phyloP scores from a whole-genome alignment of 2,329 filamentous ascomycete species.

The Capronia coronata region DNA sequence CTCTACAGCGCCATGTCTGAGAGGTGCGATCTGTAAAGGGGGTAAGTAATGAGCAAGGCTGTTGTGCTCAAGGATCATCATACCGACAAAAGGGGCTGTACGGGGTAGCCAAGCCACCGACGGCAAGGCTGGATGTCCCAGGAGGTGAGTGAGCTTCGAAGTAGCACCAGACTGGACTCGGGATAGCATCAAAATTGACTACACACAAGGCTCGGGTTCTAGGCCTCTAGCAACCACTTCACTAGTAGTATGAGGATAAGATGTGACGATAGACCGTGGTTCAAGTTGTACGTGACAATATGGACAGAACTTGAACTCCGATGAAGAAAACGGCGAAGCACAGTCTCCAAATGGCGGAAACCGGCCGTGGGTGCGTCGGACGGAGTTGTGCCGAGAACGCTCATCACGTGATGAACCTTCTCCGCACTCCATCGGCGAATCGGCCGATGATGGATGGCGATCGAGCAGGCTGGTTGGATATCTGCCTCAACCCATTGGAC shows the following conservation, averaged over 20 bases:
- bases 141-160: background rate
- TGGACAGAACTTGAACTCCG: slow-evolving; percentile 2
- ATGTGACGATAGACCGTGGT: background rate
- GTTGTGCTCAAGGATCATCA: background rate
- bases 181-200: slow-evolving; percentile 11
- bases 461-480: background rate
- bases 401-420: background rate
- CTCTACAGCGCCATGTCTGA: slow-evolving; percentile 6
- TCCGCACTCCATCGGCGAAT: background rate
- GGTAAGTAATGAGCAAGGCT: slow-evolving; percentile 3
- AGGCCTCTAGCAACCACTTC: background rate
- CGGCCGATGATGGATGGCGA: background rate
- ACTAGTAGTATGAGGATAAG: background rate
- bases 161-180: slow-evolving; percentile 5
- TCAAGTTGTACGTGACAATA: slow-evolving; percentile 1
- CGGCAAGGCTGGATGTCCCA: slow-evolving; percentile 5
- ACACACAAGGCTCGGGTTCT: background rate
- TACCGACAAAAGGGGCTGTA: background rate
- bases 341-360: background rate
- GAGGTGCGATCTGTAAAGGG: background rate
- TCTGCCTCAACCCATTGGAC: background rate
- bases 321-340: background rate
- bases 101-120: background rate
- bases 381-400: background rate
- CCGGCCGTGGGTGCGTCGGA: no score